Conservation (phyloP, 1,139 yeast species). For the Zygosaccharomyces pseudobailii region DNA sequence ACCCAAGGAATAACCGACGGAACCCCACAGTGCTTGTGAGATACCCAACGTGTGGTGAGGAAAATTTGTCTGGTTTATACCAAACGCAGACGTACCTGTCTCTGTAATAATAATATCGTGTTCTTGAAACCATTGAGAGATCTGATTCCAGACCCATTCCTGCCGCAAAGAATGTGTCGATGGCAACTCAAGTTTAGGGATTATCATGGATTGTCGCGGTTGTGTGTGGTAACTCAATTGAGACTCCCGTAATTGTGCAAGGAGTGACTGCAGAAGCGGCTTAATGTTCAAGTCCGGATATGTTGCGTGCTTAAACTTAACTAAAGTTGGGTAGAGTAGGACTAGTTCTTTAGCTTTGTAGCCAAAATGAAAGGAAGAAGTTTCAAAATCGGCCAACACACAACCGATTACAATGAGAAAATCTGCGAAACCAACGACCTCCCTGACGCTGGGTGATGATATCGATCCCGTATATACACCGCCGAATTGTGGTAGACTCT, state of each 20-base stretch:
- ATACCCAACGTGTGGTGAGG: slow-evolving; percentile 68
- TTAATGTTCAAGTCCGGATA: slow-evolving; percentile 75
- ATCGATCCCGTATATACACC: slow-evolving; percentile 82
- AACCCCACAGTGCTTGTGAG: slow-evolving; percentile 86
- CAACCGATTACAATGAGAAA: slow-evolving; percentile 74
- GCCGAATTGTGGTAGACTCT: slow-evolving; percentile 63
- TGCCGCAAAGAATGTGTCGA: slow-evolving; percentile 49
- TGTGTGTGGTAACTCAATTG: slow-evolving; percentile 32
- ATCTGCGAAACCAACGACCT: slow-evolving; percentile 71
- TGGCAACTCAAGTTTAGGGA: slow-evolving; percentile 35
- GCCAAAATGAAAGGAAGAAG: slow-evolving; percentile 78
- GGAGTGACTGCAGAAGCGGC: slow-evolving; percentile 48
- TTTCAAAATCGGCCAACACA: slow-evolving; percentile 75
- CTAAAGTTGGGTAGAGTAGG: slow-evolving; percentile 76
- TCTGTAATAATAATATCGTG: slow-evolving; percentile 80
- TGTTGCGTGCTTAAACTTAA: slow-evolving; percentile 63
- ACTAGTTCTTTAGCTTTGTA: slow-evolving; percentile 70
- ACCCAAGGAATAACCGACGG: slow-evolving; percentile 82
- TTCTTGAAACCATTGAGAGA: slow-evolving; percentile 67
- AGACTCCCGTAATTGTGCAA: slow-evolving; percentile 36
- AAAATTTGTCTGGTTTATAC: slow-evolving; percentile 71
- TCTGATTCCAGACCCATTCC: slow-evolving; percentile 77
- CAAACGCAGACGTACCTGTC: slow-evolving; percentile 88
- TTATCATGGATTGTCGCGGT: slow-evolving; percentile 25
- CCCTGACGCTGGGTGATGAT: slow-evolving; percentile 70